Conservation (phyloP, 768 basidiomycete species). For the Leccinum truebloodii region DNA sequence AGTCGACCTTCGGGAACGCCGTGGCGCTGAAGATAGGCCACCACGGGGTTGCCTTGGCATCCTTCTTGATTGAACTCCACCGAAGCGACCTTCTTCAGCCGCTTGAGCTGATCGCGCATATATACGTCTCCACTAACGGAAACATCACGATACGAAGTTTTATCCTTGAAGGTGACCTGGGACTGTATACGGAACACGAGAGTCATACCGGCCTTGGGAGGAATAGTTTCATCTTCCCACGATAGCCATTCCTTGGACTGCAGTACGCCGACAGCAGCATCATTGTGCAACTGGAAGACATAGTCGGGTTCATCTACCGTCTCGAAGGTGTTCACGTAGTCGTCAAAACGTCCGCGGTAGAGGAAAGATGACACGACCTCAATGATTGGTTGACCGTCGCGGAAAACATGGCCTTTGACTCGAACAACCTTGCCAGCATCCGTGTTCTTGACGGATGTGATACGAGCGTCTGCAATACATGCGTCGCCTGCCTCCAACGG, state of each 20-base stretch:
- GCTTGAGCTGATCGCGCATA: slow-evolving; percentile 85
- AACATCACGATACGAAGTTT: slow-evolving; percentile 78
- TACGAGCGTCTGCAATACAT: slow-evolving; percentile 86
- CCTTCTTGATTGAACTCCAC: slow-evolving; percentile 87
- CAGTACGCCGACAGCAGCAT: slow-evolving; percentile 86
- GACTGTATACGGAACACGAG: slow-evolving; percentile 91
- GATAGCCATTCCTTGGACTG: slow-evolving; percentile 98
- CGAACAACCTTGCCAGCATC: slow-evolving; percentile 93
- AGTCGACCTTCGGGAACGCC: slow-evolving; percentile 77
- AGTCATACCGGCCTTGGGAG: slow-evolving; percentile 75
- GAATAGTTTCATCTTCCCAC: slow-evolving; percentile 83
- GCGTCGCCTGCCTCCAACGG: slow-evolving; percentile 83
- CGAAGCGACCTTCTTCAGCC: slow-evolving; percentile 83
- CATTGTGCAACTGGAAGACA: slow-evolving; percentile 67
- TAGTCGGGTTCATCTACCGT: slow-evolving; percentile 89
- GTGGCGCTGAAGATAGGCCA: slow-evolving; percentile 91
- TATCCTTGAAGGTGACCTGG: slow-evolving; percentile 89
- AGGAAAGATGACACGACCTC: slow-evolving; percentile 96
- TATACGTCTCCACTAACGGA: slow-evolving; percentile 84
- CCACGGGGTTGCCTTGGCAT: slow-evolving; percentile 89
- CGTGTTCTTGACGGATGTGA: slow-evolving; percentile 86
- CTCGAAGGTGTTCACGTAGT: slow-evolving; percentile 97
- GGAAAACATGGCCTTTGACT: slow-evolving; percentile 82
- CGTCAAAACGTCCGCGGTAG: slow-evolving; percentile 91
- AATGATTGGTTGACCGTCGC: slow-evolving; percentile 78